Base-by-base conservation (phyloP, 2,329 filamentous ascomycete species). In the Neopestalotiopsis clavispora region DNA sequence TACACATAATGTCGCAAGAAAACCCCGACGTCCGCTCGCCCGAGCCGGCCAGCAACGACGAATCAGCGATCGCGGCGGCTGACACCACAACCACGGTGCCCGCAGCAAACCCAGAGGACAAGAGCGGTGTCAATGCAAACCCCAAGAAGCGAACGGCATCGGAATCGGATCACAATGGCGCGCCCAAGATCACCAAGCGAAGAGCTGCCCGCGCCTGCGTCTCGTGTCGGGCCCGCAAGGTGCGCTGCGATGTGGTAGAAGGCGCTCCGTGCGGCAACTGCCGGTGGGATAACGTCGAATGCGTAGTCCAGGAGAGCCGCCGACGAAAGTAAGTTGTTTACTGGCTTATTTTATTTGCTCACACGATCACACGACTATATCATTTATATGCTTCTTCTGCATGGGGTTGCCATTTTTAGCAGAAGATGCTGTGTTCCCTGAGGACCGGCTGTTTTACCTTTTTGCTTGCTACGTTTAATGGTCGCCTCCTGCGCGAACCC, bases 191-290 rank as follows among this genome's bases (percentile, higher is more conserved):
- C 71, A 88, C 83, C 66, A 98, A 97, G 82, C 88, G 94, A 76
- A 89, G 95, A 77, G 94, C 95, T n/a, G 94, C 94, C 10, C 93
- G 95, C 74, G 95, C 95, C 20, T 98, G 95, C 79, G 93, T 94
- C 71, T 94, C 92, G 75, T 97, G 95, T 81, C 89, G 95, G 75
- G 91, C 92, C 68, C 90, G 95, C 77, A 98, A 98, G 80, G 95
- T 98, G 57, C 90, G 95, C 68, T 98, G 95, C 84, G 95, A 98
- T 83, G 94, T 97, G 68, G 94, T 96, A 69, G 94, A 97, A 80
- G 92, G 92, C 63, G 91, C 91, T 58, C 94, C 94, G 1, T 97
- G 94, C 80, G 94, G 93, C 68, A 97, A 97, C 80, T 97, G 94
- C 82, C 87, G 93, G 72, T 89, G 92, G 83, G 92, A 94, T 79